Conservation (phyloP, 169 alveolate species). For the Perkinsus chesapeaki region DNA sequence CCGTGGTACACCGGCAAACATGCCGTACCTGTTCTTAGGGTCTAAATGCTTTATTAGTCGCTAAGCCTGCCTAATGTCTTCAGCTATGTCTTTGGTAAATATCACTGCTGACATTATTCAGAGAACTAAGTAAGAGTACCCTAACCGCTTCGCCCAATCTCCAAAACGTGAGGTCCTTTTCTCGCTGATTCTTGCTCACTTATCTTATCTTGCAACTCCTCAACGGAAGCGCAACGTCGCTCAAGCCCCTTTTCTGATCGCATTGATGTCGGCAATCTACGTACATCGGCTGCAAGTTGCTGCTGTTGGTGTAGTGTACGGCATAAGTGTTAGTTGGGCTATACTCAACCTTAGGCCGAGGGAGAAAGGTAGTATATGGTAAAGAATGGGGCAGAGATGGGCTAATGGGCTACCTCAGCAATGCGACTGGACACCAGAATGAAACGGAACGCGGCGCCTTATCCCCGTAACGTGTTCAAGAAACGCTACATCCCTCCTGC, state of each 20-base stretch:
- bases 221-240: not conserved
- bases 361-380: not conserved
- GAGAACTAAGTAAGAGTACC: not conserved
- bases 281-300: too few relatives aligned
- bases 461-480: not conserved
- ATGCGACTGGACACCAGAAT: not conserved
- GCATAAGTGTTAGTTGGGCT: not conserved
- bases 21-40: not conserved
- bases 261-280: too few relatives aligned
- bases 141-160: not conserved
- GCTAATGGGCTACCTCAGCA: not conserved
- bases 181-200: not conserved
- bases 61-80: not conserved
- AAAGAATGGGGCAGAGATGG: not conserved
- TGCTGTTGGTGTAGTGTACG: not conserved
- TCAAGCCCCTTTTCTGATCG: not conserved
- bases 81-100: not conserved
- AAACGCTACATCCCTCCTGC: not conserved
- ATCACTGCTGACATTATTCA: not conserved
- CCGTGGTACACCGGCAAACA: not conserved
- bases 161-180: not conserved
- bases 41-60: not conserved
- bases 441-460: not conserved
- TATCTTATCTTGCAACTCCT: not conserved
- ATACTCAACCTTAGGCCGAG: not conserved